Conservation (phyloP, 2,329 filamentous ascomycete genomes). For the Diaporthe longicolla region DNA sequence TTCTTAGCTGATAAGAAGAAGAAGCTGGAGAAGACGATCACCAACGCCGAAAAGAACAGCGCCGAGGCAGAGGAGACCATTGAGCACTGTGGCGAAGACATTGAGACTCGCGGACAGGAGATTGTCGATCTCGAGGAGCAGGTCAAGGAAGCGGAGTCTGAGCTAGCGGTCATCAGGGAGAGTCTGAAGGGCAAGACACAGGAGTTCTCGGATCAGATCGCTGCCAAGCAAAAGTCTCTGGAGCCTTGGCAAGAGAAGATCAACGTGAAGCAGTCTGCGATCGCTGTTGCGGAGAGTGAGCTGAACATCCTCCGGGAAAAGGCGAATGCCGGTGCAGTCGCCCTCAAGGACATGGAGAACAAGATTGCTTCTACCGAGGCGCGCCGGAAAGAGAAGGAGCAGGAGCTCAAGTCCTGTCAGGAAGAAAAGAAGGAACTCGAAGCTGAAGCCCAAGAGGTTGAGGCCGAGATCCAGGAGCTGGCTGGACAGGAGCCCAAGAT, state of each 20-base stretch:
- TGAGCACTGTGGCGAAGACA: slow-evolving; percentile 82
- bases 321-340: slow-evolving; percentile 87
- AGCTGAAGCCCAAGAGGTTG: slow-evolving; percentile 80
- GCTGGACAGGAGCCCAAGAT: slow-evolving; percentile 84
- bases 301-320: slow-evolving; percentile 92
- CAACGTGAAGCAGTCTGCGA: slow-evolving; percentile 93
- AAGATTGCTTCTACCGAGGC: slow-evolving; percentile 84
- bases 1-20: slow-evolving; percentile 92
- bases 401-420: slow-evolving; percentile 83
- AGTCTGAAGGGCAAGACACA: slow-evolving; percentile 96
- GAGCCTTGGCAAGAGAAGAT: slow-evolving; percentile 98
- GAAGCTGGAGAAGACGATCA: slow-evolving; percentile 91
- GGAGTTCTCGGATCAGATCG: slow-evolving; percentile 91
- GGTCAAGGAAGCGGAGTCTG: slow-evolving; percentile 83
- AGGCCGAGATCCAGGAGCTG: slow-evolving; percentile 80
- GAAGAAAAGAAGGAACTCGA: slow-evolving; percentile 79
- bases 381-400: slow-evolving; percentile 77
- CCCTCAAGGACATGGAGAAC: slow-evolving; percentile 84
- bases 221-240: slow-evolving; percentile 90
- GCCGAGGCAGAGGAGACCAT: slow-evolving; percentile 84
- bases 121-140: slow-evolving; percentile 82
- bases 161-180: slow-evolving; percentile 87
- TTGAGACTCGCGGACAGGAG: slow-evolving; percentile 81
- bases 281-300: slow-evolving; percentile 95
- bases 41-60: slow-evolving; percentile 80